phyloP scores from a whole-genome alignment of 1,284 basidiomycete species.

The Naganishia albida region DNA sequence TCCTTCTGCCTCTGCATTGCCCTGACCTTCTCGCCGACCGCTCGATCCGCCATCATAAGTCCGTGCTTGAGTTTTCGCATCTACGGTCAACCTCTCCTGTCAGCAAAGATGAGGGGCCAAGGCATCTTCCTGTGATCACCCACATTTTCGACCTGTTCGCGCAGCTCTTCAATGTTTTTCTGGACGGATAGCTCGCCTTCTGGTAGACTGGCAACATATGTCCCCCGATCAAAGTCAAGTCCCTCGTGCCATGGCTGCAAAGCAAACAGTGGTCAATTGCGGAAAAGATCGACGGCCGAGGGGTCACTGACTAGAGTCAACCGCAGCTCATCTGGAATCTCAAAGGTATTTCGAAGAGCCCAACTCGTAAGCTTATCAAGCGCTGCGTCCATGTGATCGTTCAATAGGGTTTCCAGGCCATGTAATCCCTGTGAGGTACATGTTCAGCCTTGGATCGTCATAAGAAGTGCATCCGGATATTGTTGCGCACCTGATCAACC shows the following conservation, averaged over 20 bases:
- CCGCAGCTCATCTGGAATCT: slow-evolving; percentile 47
- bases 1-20: slow-evolving; percentile 46
- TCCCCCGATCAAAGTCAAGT: slow-evolving; percentile 51
- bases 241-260: slow-evolving; percentile 52
- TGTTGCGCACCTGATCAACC: slow-evolving; percentile 19
- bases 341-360: slow-evolving; percentile 51
- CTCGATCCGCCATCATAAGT: slow-evolving; percentile 46
- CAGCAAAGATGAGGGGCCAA: background rate
- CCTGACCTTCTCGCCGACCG: slow-evolving; percentile 45
- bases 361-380: slow-evolving; percentile 53
- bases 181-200: slow-evolving; percentile 44
- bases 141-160: slow-evolving; percentile 51
- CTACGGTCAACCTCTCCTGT: slow-evolving; percentile 26
- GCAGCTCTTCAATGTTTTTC: slow-evolving; percentile 42
- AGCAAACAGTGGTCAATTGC: background rate
- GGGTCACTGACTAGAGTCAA: slow-evolving; percentile 48
- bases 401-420: slow-evolving; percentile 52
- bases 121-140: slow-evolving; percentile 6
- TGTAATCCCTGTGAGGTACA: slow-evolving; percentile 41
- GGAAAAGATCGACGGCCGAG: background rate
- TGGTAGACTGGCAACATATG: slow-evolving; percentile 43
- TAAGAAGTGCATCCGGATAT: background rate
- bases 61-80: slow-evolving; percentile 42
- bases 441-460: background rate
- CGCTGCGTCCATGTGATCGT: slow-evolving; percentile 51